Evolutionary conservation across 352 stramenopile genomes (phyloP), one percentile per base, ranked within the genome.

Genomic region (Albugo candida): DNA sequence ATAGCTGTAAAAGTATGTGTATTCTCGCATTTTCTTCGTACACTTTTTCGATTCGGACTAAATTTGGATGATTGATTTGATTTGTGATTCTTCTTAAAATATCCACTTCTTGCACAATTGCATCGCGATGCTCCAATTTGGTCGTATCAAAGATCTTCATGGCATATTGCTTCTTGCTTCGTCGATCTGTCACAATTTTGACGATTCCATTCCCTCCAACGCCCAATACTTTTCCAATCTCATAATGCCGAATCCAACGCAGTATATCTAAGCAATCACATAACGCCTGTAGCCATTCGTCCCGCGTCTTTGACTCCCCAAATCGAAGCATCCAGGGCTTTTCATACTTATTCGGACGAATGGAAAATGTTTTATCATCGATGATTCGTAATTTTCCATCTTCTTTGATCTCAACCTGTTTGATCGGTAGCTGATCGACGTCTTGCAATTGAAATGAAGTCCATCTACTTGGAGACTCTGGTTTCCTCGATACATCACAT

Each of bases 1-100:
- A 86, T 18, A 86, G 48, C 13, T 83, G 66, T 41, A 83, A 61
- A 38, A 81, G 78, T 43, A 86, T 71, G 56, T 83, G 78, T 14
- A 87, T 70, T 55, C 84, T 83, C 38, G 73, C 62, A 5, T 82
- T 65, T 51, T 87, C 71, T 51, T 87, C 71, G 54, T 84, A 87
- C 4, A 84, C 74, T 50, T 84, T 84, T 63, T 82, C 58, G 52
- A 87, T 84, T 45, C 59, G 67, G 44, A 87, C 69, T 37, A 87
- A 59, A 58, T 85, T 83, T 11, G 64, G 65, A 53, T 87, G 70
- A 36, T 70, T 67, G 56, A 83, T 85, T 45, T 76, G 67, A 55
- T 83, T 87, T 8, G 70, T 84, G 61, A 85, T 82, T 54, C 66
- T 79, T 56, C 72, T 70, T 49, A 87, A 39, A 51, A 87, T 84